Percentiles rank a stretch among this genome's conserved stretches.
phyloP scores from a whole-genome alignment of 73 alveolate genomes.

The Paramecium caudatum region DNA sequence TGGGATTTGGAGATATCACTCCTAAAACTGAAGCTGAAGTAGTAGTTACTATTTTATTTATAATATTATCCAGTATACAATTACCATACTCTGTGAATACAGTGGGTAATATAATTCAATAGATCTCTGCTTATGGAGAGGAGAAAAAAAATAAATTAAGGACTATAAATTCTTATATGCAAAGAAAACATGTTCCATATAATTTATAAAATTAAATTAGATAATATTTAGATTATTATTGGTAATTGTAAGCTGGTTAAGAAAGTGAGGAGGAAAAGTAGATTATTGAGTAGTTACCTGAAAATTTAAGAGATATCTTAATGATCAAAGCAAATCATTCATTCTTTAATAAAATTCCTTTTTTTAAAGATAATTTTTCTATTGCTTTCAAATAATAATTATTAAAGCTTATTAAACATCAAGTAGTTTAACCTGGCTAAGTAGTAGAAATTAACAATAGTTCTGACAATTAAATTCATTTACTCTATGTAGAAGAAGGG shows the following conservation, averaged over 20 bases:
- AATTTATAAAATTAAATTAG: slow-evolving; percentile 76
- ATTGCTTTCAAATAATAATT: not conserved
- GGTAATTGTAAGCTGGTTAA: slow-evolving; percentile 64
- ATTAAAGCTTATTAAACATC: not conserved
- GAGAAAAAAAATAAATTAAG: slow-evolving; percentile 79
- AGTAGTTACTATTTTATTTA: slow-evolving; percentile 75
- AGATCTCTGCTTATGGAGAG: slow-evolving; percentile 74
- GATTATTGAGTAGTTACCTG: slow-evolving; percentile 42
- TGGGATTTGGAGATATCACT: slow-evolving; percentile 84
- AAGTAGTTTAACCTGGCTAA: not conserved
- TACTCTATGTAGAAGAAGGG: slow-evolving; percentile 47
- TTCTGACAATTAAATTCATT: not conserved
- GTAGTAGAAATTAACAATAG: not conserved
- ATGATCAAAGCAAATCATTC: slow-evolving; percentile 34
- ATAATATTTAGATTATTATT: slow-evolving; percentile 80
- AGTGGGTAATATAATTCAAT: slow-evolving; percentile 74
- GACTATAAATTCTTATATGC: slow-evolving; percentile 76
- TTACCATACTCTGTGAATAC: slow-evolving; percentile 89
- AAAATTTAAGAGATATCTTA: slow-evolving; percentile 9
- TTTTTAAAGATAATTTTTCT: slow-evolving; percentile 42
- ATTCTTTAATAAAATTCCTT: slow-evolving; percentile 5
- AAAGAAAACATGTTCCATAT: slow-evolving; percentile 75
- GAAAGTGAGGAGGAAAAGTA: slow-evolving; percentile 31
- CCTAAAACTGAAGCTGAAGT: slow-evolving; percentile 76
- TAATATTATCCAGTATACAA: slow-evolving; percentile 84